Evolutionary conservation across 305 asterid genomes (phyloP), one percentile per base, ranked within the genome.

Genomic region (Fraxinus dipetala): DNA sequence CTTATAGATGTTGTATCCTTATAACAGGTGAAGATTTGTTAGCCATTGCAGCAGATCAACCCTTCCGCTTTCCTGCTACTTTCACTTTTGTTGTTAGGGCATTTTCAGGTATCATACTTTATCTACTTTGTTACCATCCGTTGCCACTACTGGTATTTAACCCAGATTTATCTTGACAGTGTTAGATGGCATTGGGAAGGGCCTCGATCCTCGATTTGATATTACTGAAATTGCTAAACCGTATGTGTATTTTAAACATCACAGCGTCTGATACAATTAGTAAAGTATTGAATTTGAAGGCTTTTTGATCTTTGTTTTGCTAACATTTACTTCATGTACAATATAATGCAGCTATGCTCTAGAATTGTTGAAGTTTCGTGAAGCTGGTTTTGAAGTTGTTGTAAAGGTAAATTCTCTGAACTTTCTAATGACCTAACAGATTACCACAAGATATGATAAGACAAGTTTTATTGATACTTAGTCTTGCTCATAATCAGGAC

Each of bases 161-260:
- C 74, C 88, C 13, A 75, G 69, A 54, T 14, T 40, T 79, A 40
- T 80, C 13, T 77, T 75, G 65, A 10, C 89, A 95, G 99, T 96
- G 84, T 90, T 96, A 90, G 99, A 96, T 89, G 99, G 98, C 85
- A 96, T 96, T 40, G 99, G 98, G 45, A 96, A 96, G 88, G 98
- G 99, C 81, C 99, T 96, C 8, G 98, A 96, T 88, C 93, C 99
- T 87, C 98, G 98, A 83, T 96, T 96, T 86, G 99, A 94, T 84
- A 96, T 96, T 88, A 93, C 98, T 14, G 99, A 96, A 90, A 96
- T 96, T 77, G 97, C 99, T 78, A 94, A 92, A 85, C 99, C 99
- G 99, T 96, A 87, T 92, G 98, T 83, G 76, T 43, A 74, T 20
- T 45, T 20, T 18, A 56, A 78, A 48, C 40, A 48, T 13, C 14